Evolutionary conservation across 1,284 basidiomycete species (phyloP).

Genomic region (Apiotrichum sp.): DNA sequence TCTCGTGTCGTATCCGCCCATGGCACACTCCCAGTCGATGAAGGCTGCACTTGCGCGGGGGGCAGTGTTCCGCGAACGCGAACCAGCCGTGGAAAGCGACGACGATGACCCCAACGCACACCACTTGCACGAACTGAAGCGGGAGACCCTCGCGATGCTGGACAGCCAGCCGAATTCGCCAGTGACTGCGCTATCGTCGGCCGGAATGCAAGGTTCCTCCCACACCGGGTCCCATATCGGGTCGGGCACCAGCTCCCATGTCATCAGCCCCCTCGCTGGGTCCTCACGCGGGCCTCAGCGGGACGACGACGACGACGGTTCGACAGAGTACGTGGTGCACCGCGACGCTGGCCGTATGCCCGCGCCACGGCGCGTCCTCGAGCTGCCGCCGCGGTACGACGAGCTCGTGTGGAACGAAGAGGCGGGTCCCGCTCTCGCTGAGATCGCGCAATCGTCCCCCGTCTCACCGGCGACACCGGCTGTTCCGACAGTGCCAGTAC

Average conservation of each 20-base stretch:
- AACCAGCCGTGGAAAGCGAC: constrained; percentile 8
- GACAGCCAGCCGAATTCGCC: constrained; percentile 1
- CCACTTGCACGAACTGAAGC: constrained; percentile 24
- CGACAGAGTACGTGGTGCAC: constrained; percentile 36
- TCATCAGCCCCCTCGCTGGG: not conserved
- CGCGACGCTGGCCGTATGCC: constrained; percentile 36
- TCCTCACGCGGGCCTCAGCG: not conserved
- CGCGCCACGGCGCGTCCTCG: constrained; percentile 15
- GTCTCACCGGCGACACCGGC: not conserved
- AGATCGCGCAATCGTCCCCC: not conserved
- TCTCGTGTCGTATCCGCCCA: constrained; percentile 15
- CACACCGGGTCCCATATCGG: not conserved
- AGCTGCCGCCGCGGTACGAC: constrained; percentile 43
- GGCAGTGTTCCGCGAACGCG: no score
- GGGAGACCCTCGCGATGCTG: constrained; percentile 35
- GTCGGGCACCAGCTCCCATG: no score
- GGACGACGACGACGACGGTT: not conserved
- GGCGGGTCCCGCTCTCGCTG: not conserved
- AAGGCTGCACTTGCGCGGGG: no score
- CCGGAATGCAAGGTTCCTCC: not conserved
- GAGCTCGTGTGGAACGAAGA: constrained; percentile 37
- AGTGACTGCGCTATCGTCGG: not conserved
- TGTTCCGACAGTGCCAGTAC: not conserved
- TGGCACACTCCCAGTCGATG: not conserved
- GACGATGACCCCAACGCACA: constrained; percentile 13